phyloP scores from a whole-genome alignment of 2,329 filamentous ascomycete genomes.

The Aspergillus sp. region DNA sequence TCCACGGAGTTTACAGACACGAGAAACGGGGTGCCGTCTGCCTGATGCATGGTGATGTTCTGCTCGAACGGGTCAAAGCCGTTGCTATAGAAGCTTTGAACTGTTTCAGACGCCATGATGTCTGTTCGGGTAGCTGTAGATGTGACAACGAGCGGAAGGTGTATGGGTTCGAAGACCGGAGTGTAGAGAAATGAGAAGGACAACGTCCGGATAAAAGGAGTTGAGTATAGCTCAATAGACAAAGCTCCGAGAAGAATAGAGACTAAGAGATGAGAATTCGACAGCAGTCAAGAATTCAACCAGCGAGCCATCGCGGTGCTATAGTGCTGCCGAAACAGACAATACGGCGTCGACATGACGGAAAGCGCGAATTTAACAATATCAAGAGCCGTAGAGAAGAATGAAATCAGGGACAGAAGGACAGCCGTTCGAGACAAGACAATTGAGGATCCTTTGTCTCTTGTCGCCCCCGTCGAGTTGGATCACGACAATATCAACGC shows the following conservation, averaged over 20 bases:
- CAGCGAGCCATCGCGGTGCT: constrained; percentile 6
- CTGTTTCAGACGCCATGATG: constrained; percentile 9
- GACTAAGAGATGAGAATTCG: background rate
- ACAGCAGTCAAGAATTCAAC: background rate
- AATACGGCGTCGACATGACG: constrained; percentile 11
- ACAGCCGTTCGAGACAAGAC: constrained; percentile 6
- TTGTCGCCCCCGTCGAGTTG: too few relatives aligned
- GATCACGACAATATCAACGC: constrained; percentile 17
- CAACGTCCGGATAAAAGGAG: background rate
- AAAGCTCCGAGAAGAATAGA: constrained; percentile 1
- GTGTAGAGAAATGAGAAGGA: background rate
- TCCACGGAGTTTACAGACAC: constrained; percentile 41
- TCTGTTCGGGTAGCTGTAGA: background rate
- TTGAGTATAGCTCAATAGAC: background rate
- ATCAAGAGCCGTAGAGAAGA: background rate
- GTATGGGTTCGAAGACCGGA: background rate
- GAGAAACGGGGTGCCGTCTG: constrained; percentile 39
- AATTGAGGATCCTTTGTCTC: background rate
- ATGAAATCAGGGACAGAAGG: background rate
- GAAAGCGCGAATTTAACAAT: constrained; percentile 7
- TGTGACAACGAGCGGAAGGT: background rate
- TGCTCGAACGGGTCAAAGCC: constrained; percentile 49
- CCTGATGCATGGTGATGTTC: constrained; percentile 40
- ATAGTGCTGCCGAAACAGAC: constrained; percentile 23
- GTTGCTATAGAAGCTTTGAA: too few relatives aligned